A percentile compares a stretch with the other conserved stretches of the same genome.
These are phyloP conservation scores for Zea luxurians DNA, from an alignment of 176 grass and related monocot species.

Conservation along the genomic window DNA sequence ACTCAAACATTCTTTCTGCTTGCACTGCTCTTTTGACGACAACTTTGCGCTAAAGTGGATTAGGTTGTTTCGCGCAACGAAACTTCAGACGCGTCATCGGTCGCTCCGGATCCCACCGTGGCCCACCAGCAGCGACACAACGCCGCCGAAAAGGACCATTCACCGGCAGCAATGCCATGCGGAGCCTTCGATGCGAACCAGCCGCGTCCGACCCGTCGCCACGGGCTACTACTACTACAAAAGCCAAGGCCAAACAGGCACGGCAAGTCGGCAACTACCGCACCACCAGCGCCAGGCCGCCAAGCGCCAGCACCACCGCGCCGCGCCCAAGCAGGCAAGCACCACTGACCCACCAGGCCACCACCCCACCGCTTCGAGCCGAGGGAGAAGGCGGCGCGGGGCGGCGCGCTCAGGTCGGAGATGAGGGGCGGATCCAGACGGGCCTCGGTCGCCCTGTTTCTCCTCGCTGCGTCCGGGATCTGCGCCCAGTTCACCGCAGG, in stretches of 20 bases:
- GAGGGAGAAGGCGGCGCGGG: background rate
- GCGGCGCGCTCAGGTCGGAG: conserved; percentile 15
- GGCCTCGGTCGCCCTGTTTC: conserved; percentile 20
- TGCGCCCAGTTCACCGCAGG: conserved; percentile 46
- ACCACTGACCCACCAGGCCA: background rate
- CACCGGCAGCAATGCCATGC: background rate
- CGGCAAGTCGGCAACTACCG: background rate
- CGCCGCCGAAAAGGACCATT: conserved; percentile 42
- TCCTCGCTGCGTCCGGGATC: conserved; percentile 47
- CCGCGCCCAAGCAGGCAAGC: background rate
- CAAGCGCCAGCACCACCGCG: background rate
- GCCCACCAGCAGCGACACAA: conserved; percentile 18
- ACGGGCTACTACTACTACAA: background rate
- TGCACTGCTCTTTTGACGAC: background rate
- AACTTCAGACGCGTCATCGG: background rate
- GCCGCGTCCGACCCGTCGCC: background rate
- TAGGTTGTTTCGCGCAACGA: background rate
- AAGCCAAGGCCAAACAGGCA: background rate
- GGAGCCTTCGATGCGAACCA: conserved; percentile 33
- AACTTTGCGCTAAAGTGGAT: background rate
- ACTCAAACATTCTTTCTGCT: background rate
- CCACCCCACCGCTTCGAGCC: background rate
- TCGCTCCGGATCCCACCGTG: background rate
- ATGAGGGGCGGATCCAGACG: conserved; percentile 51
- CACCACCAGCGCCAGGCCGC: background rate